phyloP scores from a whole-genome alignment of 2,329 filamentous ascomycete genomes.

The Cytospora mali region DNA sequence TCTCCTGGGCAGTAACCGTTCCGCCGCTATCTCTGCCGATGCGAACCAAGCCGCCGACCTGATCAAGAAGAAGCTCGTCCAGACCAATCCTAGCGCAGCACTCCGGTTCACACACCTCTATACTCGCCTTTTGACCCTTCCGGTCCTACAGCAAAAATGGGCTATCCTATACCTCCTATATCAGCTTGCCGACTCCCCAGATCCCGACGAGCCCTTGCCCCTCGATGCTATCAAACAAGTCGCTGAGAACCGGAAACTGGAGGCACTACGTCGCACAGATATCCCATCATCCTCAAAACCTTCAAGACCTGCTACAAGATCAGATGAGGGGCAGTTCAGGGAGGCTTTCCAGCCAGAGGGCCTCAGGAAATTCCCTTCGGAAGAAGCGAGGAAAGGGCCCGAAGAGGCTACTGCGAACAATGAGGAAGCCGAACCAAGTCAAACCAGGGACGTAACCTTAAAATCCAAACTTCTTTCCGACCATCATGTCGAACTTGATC shows the following conservation, averaged over 20 bases:
- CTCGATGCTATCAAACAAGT: slow-evolving; percentile 46
- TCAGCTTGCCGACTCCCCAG: slow-evolving; percentile 72
- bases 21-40: slow-evolving; percentile 64
- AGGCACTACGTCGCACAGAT: slow-evolving; percentile 21
- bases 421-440: slow-evolving; percentile 35
- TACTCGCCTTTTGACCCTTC: slow-evolving; percentile 83
- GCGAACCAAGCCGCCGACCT: slow-evolving; percentile 91
- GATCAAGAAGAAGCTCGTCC: slow-evolving; percentile 85
- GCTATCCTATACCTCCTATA: slow-evolving; percentile 91
- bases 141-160: slow-evolving; percentile 95
- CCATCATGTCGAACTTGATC: slow-evolving; percentile 59
- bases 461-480: slow-evolving; percentile 61
- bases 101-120: slow-evolving; percentile 89
- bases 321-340: slow-evolving; percentile 52
- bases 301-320: slow-evolving; percentile 41
- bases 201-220: slow-evolving; percentile 56
- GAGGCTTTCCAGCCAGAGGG: slow-evolving; percentile 60
- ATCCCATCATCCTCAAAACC: slow-evolving; percentile 37
- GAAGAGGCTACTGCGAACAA: slow-evolving; percentile 40
- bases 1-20: slow-evolving; percentile 31
- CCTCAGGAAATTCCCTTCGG: slow-evolving; percentile 47
- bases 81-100: slow-evolving; percentile 76
- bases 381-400: slow-evolving; percentile 42
- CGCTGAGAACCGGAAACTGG: slow-evolving; percentile 33
- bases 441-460: slow-evolving; percentile 54